Conservation (phyloP, 805 yeast genomes). For the Saturnispora saitoi region DNA sequence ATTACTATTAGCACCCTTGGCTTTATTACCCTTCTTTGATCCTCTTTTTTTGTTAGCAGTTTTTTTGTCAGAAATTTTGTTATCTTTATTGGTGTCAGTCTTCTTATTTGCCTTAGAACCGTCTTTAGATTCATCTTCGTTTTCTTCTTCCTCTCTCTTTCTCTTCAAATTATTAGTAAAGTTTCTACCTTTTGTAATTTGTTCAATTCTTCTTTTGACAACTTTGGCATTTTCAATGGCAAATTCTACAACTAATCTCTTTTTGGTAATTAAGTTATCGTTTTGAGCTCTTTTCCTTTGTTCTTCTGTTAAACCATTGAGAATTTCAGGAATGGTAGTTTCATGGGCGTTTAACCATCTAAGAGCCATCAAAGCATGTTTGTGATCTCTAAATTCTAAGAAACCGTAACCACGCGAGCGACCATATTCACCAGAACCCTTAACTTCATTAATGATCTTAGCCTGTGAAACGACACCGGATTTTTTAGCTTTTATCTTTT, state of each 20-base stretch:
- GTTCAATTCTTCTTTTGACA: constrained; percentile 80
- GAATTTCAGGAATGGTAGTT: constrained; percentile 61
- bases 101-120: background rate
- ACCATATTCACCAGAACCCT: constrained; percentile 79
- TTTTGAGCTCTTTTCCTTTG: constrained; percentile 47
- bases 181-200: constrained; percentile 29
- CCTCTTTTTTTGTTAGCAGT: constrained; percentile 19
- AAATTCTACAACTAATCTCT: constrained; percentile 87
- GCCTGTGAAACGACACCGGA: constrained; percentile 91
- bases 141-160: constrained; percentile 19
- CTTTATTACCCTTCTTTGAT: constrained; percentile 16
- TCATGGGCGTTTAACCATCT: constrained; percentile 95
- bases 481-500: constrained; percentile 55
- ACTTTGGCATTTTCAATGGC: constrained; percentile 95
- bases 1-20: constrained; percentile 8
- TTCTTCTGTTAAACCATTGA: constrained; percentile 62
- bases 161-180: constrained; percentile 18
- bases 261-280: constrained; percentile 45
- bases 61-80: constrained; percentile 9
- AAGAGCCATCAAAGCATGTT: constrained; percentile 87
- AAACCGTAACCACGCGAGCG: constrained; percentile 97
- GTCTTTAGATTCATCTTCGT: constrained; percentile 13
- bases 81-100: constrained; percentile 21
- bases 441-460: constrained; percentile 85
- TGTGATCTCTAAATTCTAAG: constrained; percentile 86